Base-by-base conservation (phyloP, 495 filamentous ascomycete species). In the Parachaetomium inaequale region DNA sequence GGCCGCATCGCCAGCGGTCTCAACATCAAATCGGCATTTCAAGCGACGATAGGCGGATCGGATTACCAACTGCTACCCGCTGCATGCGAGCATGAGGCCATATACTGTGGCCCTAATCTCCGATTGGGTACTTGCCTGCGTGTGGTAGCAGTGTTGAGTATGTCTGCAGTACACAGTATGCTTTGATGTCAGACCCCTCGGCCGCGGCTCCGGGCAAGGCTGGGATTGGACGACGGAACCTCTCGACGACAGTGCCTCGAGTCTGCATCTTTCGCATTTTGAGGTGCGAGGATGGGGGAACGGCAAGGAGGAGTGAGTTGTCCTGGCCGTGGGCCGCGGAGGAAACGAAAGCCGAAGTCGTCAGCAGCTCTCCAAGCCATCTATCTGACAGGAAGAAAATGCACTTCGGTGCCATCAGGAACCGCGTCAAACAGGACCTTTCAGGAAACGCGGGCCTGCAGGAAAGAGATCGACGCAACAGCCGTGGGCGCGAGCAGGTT, bases 31-130 rank as follows among this genome's bases (percentile, higher is more conserved):
- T 45, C 38, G 54, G 54, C 54, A 50, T 5, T 25, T 59, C 0
- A 2, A 28, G 31, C 32, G 43, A 12, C 31, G 17, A 50, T 12
- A 38, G 23, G 8, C 15, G 6, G 12, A 12, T 56, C 26, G 15
- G 38, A 56, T 11, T 19, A 29, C 54, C 36, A 45, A 56, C 21
- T 23, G 15, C 15, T 34, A 3, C 25, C 10, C 43, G n/a, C 40
- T 59, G 40, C 28, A 55, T 23, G 34, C 31, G 17, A 31, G 43
- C 58, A 59, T 57, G 34, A 60, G 29, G 21, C 28, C 53, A 46
- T 21, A 65, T 50, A 61, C 57, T 65, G 46, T 17, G 21, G 31
- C 17, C 17, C 59, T 61, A 58, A 61, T 58, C 52, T 52, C 63
- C 58, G 63, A 58, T 58, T 61, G 63, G 58, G 43, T 28, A 14